Evolutionary conservation across 306 rosid genomes (phyloP).

Genomic region (Echinosophora koreensis): DNA sequence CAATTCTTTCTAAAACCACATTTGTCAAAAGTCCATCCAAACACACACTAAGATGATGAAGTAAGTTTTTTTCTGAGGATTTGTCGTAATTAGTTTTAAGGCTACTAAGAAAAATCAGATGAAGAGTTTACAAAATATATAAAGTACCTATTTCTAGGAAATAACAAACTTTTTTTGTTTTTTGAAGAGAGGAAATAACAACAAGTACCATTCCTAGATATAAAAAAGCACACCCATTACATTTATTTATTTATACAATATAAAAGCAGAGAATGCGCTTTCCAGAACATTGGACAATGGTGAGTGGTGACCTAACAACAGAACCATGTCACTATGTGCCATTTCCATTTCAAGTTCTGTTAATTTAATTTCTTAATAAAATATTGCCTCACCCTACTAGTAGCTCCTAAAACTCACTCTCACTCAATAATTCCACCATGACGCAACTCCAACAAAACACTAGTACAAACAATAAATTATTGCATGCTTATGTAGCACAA

Average conservation of each 20-base stretch:
- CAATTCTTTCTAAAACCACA: too few species aligned
- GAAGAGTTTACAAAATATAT: background rate
- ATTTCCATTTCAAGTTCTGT: background rate
- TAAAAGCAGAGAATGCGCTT: constrained; percentile 35
- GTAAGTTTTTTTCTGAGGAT: too few species aligned
- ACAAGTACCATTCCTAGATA: constrained; percentile 9
- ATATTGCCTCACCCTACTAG: constrained; percentile 35
- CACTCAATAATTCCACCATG: constrained; percentile 38
- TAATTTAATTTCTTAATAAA: constrained; percentile 22
- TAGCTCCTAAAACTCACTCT: background rate
- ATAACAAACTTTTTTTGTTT: too few species aligned
- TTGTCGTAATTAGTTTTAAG: background rate
- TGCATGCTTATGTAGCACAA: background rate
- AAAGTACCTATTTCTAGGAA: background rate
- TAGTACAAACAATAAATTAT: background rate
- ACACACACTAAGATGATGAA: too few species aligned
- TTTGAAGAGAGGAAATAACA: too few species aligned
- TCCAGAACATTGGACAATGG: constrained; percentile 38
- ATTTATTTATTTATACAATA: background rate
- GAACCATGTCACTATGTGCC: background rate
- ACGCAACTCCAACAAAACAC: constrained; percentile 36
- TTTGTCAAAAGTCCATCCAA: too few species aligned
- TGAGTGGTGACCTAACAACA: constrained; percentile 31
- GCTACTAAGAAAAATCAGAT: background rate
- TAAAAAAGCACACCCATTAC: constrained; percentile 3